Conservation (phyloP, 2,329 filamentous ascomycete genomes). For the Pseudogymnoascus sp. region DNA sequence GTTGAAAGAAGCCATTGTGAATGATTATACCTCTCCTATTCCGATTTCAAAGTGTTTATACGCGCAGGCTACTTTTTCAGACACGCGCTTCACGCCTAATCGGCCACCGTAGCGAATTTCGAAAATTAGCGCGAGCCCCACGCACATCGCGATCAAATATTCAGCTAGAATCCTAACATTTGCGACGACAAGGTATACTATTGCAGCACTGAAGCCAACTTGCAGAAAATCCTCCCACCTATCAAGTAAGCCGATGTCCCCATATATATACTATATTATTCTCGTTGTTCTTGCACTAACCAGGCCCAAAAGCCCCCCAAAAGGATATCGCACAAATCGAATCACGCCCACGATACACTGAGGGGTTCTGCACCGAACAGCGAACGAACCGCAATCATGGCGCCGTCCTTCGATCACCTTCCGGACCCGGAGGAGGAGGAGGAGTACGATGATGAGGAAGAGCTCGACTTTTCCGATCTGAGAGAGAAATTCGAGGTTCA, state of each 20-base stretch:
- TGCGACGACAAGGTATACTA: constrained; percentile 9
- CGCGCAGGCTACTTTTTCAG: constrained; percentile 9
- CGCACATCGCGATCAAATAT: constrained; percentile 10
- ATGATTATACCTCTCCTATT: constrained; percentile 3
- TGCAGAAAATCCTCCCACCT: background rate
- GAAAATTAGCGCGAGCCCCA: constrained; percentile 9
- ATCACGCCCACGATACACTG: constrained; percentile 3
- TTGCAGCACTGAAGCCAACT: constrained; percentile 7
- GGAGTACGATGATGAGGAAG: constrained; percentile 82
- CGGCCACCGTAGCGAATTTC: constrained; percentile 9
- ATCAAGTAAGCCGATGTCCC: constrained; percentile 5
- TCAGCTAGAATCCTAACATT: constrained; percentile 6
- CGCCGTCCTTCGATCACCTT: constrained; percentile 85
- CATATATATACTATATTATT: constrained; percentile 3
- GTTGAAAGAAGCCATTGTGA: constrained; percentile 52
- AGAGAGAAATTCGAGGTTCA: constrained; percentile 92
- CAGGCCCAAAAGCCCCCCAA: background rate
- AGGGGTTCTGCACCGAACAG: background rate
- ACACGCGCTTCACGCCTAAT: constrained; percentile 7
- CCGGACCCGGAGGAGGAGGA: constrained; percentile 81
- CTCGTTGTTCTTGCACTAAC: constrained; percentile 2
- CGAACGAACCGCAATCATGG: constrained; percentile 55
- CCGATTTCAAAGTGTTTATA: constrained; percentile 8
- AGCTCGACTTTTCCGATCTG: constrained; percentile 92
- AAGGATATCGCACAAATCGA: constrained; percentile 6